Base-by-base conservation (phyloP, 2,329 filamentous ascomycete genomes). In the Ascochyta lentis region DNA sequence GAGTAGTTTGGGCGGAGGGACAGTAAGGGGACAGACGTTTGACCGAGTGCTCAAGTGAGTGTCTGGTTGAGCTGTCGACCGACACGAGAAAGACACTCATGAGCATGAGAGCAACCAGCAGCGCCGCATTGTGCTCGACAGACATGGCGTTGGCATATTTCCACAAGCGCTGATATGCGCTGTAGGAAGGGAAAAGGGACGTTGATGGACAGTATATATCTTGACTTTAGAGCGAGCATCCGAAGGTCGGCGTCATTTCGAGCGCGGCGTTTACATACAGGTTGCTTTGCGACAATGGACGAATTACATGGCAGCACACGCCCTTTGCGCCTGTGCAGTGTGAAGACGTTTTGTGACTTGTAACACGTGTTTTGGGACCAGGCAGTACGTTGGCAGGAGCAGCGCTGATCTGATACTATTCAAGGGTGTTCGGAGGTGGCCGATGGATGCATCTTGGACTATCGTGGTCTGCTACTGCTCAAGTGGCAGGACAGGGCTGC, bases 1-100 rank as follows among this genome's bases (percentile, higher is more conserved):
- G 69, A 84, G 83, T 22, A 84, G 92, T 6, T 96, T 99, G 91
- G 82, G 81, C 3, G 95, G 95, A 48, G 92, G 92, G 6, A 79
- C 79, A 0, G 87, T 98, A 37, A 88, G 86, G 76, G 89, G 87
- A 3, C 82, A 87, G 65, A 76, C 78, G 6, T 99, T 92, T 71
- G 92, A 98, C 61, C 83, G 88, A 48, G 93, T 97, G 37, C 75
- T 91, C 70, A 89, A 87, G 78, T 91, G 80, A 76, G 58, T n/a
- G 24, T n/a, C 15, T 19, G 26, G 2, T 26, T 7, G 24, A 35
- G 31, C 31, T 41, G 46, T 33, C 16, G 12, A 29, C 24, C 26
- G 48, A 38, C 46, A 48, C 37, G 23, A 39, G 19, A 29, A 24
- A 33, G 29, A 45, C 22, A 34, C 22, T 12, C 19, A 45, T 13